Conservation (phyloP, 345 rosid species). For the Capsella bursapastoris region DNA sequence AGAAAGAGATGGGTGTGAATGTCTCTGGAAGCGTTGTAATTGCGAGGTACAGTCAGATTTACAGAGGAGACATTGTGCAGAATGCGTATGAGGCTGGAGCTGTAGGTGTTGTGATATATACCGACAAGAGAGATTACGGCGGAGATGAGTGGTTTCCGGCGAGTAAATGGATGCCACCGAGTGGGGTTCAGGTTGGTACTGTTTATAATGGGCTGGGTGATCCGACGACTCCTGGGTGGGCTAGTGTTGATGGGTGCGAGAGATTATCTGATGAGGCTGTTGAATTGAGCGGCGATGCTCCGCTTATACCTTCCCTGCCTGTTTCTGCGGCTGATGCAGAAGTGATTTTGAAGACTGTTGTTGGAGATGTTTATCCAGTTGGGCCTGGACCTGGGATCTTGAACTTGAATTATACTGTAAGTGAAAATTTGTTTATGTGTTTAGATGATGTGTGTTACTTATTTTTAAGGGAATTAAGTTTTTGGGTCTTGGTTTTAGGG, state of each 20-base stretch:
- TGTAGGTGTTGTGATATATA: slow-evolving; percentile 61
- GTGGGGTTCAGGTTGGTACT: slow-evolving; percentile 84
- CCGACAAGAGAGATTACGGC: slow-evolving; percentile 72
- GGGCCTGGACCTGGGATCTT: slow-evolving; percentile 85
- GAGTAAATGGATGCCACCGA: slow-evolving; percentile 79
- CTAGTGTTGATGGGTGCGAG: slow-evolving; percentile 72
- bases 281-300: slow-evolving; percentile 56
- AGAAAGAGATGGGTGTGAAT: slow-evolving; percentile 55
- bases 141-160: slow-evolving; percentile 65
- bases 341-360: slow-evolving; percentile 57
- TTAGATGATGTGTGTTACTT: background rate
- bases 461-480: background rate
- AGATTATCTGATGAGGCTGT: slow-evolving; percentile 66
- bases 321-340: slow-evolving; percentile 74
- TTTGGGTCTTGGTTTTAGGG: slow-evolving; percentile 57
- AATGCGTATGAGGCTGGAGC: slow-evolving; percentile 74
- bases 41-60: slow-evolving; percentile 72
- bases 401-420: slow-evolving; percentile 67
- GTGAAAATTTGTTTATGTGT: slow-evolving; percentile 47
- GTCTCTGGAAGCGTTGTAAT: slow-evolving; percentile 56
- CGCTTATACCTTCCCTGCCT: slow-evolving; percentile 77
- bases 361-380: slow-evolving; percentile 59
- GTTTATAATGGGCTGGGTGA: slow-evolving; percentile 68
- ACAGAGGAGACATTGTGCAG: slow-evolving; percentile 75
- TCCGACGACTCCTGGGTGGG: slow-evolving; percentile 89